Base-by-base conservation (phyloP, 139 green algal genomes). In the Ulvella scutata region DNA sequence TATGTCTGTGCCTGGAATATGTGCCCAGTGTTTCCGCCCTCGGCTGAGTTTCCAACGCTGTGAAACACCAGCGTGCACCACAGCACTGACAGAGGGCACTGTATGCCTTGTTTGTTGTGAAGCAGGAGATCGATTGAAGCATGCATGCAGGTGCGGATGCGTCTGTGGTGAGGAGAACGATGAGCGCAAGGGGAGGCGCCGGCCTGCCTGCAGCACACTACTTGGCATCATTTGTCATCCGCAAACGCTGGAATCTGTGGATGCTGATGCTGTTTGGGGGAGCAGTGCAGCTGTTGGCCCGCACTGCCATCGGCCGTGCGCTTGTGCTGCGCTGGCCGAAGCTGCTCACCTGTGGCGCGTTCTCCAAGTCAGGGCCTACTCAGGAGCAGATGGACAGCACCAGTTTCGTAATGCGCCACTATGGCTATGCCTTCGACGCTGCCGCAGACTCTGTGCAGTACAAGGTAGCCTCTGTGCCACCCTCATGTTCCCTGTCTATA, bases 61-160 rank as follows among this genome's bases (percentile, higher is more conserved):
- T n/a, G n/a, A n/a, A n/a, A n/a, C n/a, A n/a, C n/a, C n/a, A n/a
- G n/a, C n/a, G n/a, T n/a, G n/a, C n/a, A n/a, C n/a, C n/a, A n/a
- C n/a, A n/a, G n/a, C n/a, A n/a, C n/a, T n/a, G n/a, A n/a, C n/a
- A n/a, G n/a, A n/a, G n/a, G n/a, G n/a, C n/a, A n/a, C n/a, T n/a
- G n/a, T n/a, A n/a, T n/a, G n/a, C n/a, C n/a, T n/a, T n/a, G n/a
- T n/a, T n/a, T n/a, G n/a, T n/a, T n/a, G n/a, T n/a, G n/a, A n/a
- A n/a, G n/a, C n/a, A n/a, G n/a, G n/a, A n/a, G n/a, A n/a, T n/a
- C n/a, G n/a, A n/a, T n/a, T n/a, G n/a, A n/a, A 62, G 29, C n/a
- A 10, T 3, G 39, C 62, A n/a, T 72, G 75, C 85, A 89, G 85
- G 84, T 4, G 84, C 82, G 2, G 86, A 90, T 39, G 84, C 86